Evolutionary conservation across 2,329 filamentous ascomycete species (phyloP).

Genomic region (Hypocreales sp.): DNA sequence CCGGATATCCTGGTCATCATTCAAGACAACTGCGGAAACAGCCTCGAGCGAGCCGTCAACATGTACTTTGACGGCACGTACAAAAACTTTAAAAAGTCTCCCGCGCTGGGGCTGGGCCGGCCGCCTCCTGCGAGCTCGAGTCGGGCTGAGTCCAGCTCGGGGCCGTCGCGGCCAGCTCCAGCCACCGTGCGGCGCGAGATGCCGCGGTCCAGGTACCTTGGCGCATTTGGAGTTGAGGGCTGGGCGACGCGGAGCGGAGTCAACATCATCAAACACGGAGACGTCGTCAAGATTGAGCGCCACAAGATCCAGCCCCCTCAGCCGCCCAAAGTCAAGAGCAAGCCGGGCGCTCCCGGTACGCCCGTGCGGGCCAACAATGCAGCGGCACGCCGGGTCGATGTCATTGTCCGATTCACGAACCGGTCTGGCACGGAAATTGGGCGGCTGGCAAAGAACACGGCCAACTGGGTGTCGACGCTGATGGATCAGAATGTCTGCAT

Average conservation of each 20-base stretch:
- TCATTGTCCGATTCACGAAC: slow-evolving; percentile 86
- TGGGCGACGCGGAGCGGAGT: slow-evolving; percentile 82
- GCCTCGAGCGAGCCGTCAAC: slow-evolving; percentile 48
- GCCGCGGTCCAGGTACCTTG: slow-evolving; percentile 54
- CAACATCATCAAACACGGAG: slow-evolving; percentile 63
- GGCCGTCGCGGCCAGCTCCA: slow-evolving; percentile 3
- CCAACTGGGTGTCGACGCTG: slow-evolving; percentile 81
- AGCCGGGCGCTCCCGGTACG: slow-evolving; percentile 18
- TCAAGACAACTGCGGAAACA: slow-evolving; percentile 35
- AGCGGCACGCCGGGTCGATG: slow-evolving; percentile 57
- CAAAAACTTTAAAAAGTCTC: slow-evolving; percentile 28
- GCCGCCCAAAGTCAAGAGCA: slow-evolving; percentile 26
- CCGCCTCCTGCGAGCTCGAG: slow-evolving; percentile 2
- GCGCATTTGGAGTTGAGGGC: slow-evolving; percentile 78
- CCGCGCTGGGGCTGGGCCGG: neutral
- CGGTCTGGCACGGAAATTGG: slow-evolving; percentile 67
- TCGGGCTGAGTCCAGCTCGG: slow-evolving; percentile 2
- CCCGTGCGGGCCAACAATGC: slow-evolving; percentile 25
- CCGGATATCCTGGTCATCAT: slow-evolving; percentile 32
- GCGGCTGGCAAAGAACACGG: slow-evolving; percentile 70
- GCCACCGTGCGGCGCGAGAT: slow-evolving; percentile 10
- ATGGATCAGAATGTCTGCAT: slow-evolving; percentile 80
- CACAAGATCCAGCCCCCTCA: slow-evolving; percentile 54
- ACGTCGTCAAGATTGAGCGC: slow-evolving; percentile 74
- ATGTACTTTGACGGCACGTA: slow-evolving; percentile 59